A percentile compares a stretch with the other conserved stretches of the same genome.
Evolutionary conservation across 2,329 filamentous ascomycete genomes (phyloP).

Genomic region (Seiridium unicorne): DNA sequence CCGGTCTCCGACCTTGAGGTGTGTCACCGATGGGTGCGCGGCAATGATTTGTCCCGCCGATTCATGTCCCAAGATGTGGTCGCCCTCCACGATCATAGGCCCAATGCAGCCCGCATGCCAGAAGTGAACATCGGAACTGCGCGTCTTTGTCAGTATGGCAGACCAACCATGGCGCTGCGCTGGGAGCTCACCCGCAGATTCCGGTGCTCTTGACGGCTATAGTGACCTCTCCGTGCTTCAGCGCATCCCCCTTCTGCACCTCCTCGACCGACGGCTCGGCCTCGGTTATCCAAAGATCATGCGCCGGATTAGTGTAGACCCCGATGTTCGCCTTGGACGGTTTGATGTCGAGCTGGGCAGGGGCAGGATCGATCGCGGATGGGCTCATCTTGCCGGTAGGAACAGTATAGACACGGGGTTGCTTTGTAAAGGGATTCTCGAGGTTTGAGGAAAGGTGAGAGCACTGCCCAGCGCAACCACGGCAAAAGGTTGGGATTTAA

Average conservation of each 20-base stretch:
- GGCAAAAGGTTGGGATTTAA: background rate
- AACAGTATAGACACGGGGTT: background rate
- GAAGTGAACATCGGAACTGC: slow-evolving; percentile 90
- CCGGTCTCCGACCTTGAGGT: slow-evolving; percentile 80
- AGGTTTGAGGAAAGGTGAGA: background rate
- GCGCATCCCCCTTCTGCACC: slow-evolving; percentile 63
- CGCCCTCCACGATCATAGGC: slow-evolving; percentile 86
- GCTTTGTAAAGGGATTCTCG: no score
- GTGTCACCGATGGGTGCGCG: slow-evolving; percentile 74
- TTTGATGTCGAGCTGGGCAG: slow-evolving; percentile 17
- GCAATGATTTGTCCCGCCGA: slow-evolving; percentile 83
- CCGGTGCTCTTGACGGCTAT: slow-evolving; percentile 90
- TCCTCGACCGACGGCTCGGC: slow-evolving; percentile 74
- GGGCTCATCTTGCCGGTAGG: slow-evolving; percentile 9
- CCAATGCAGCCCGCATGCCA: slow-evolving; percentile 96
- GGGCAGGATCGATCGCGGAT: slow-evolving; percentile 2
- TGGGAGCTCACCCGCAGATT: slow-evolving; percentile 75
- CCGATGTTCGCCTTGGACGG: slow-evolving; percentile 84
- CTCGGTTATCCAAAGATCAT: slow-evolving; percentile 86
- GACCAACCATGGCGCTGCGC: background rate
- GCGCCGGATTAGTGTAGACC: slow-evolving; percentile 90
- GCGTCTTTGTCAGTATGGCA: slow-evolving; percentile 8
- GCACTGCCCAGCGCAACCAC: background rate
- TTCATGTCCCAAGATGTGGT: slow-evolving; percentile 94
- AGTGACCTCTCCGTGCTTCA: slow-evolving; percentile 82